Evolutionary conservation across 352 stramenopile genomes (phyloP), one percentile per base, ranked within the genome.

Genomic region (Plasmopara viticola): DNA sequence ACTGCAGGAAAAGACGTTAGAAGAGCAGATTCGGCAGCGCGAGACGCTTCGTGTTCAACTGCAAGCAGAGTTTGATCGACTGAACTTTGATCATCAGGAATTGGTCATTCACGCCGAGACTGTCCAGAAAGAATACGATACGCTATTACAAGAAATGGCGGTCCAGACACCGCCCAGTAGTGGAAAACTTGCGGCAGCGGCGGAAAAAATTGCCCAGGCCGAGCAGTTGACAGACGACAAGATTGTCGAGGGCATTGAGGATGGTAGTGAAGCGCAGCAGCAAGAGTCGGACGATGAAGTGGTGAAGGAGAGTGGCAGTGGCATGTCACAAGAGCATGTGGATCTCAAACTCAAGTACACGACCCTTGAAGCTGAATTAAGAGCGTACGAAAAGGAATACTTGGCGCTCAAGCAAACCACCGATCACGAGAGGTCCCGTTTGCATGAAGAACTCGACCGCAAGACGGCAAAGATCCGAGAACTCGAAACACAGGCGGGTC

Each of bases 51-150:
- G 72, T 44, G 60, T 62, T 6, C 73, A 92, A 46, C 34, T 90
- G 37, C 69, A 70, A 17, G 64, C 69, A 13, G 79, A 91, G 28
- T 87, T 86, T 20, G 81, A 92, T 25, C 66, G 77, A 20, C 66
- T 92, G n/a, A 83, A 72, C 42, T 91, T 88, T 44, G 79, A 94
- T 48, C 76, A 90, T 59, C 78, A 92, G 60, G 82, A 92, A 55
- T 68, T 92, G 28, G 56, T 72, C 10, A 90, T 89, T 46, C 82
- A 92, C 50, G 70, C 78, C 1, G 79, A 92, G 39, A 88, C 82
- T 33, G 59, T 92, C 25, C 79, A 89, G 41, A 73, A 74, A 34
- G 80, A 90, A 44, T 88, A 86, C 47, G 62, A 85, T 20, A 63
- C 70, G 14, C 48, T 88, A 28, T 30, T 88, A 25, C 69, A 80